These are phyloP conservation scores for Podospora comata DNA, from an alignment of 495 filamentous ascomycete species.

Conservation along the genomic window DNA sequence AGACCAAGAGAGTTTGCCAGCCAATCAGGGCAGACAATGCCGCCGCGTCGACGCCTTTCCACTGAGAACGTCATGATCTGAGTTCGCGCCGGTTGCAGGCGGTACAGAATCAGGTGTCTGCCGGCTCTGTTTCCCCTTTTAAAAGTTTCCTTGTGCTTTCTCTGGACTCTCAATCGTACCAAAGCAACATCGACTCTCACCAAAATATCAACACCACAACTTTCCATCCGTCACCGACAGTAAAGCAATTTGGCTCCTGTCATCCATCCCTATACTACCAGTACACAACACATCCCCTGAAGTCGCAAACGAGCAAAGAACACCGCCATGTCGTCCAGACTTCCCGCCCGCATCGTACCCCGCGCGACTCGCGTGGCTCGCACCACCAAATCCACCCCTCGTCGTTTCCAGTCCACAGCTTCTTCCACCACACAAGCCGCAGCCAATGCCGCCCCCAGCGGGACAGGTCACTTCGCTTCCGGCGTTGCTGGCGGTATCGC, in stretches of 20 bases:
- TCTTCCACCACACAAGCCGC: not conserved
- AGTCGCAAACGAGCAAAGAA: not conserved
- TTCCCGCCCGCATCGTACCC: constrained; percentile 11
- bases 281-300: not conserved
- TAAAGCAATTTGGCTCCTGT: too few species aligned
- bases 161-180: not conserved
- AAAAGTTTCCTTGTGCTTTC: not conserved
- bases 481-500: constrained; percentile 47
- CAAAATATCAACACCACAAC: not conserved
- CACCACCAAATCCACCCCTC: constrained; percentile 3
- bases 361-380: constrained; percentile 13
- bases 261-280: not conserved
- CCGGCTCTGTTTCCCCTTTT: not conserved
- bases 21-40: not conserved
- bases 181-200: not conserved
- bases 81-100: constrained; percentile 2
- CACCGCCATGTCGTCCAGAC: constrained; percentile 6
- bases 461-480: constrained; percentile 48
- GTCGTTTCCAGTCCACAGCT: constrained; percentile 45
- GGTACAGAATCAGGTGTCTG: not conserved
- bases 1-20: not conserved
- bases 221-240: not conserved
- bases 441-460: constrained; percentile 22
- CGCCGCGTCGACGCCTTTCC: not conserved
- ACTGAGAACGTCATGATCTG: constrained; percentile 5